Evolutionary conservation across 495 filamentous ascomycete genomes (phyloP).

Genomic region (Neurospora sp.): DNA sequence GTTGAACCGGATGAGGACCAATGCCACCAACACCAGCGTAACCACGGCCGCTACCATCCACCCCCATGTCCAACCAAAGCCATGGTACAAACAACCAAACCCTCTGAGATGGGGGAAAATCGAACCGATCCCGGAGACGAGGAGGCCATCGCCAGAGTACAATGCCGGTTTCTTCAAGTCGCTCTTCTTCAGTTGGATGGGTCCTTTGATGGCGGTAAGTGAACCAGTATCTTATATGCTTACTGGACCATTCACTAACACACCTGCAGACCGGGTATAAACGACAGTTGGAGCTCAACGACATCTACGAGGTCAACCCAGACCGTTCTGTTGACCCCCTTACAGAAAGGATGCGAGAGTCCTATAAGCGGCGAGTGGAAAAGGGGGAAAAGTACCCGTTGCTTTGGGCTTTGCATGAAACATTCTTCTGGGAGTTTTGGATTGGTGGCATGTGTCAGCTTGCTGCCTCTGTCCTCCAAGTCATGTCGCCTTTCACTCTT

Average conservation of each 20-base stretch:
- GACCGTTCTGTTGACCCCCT: slow-evolving; percentile 59
- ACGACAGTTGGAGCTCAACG: slow-evolving; percentile 69
- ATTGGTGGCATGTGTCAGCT: slow-evolving; percentile 70
- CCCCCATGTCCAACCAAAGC: slow-evolving; percentile 29
- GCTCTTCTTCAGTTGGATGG: slow-evolving; percentile 60
- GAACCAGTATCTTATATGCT: neutral
- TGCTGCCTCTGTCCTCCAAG: slow-evolving; percentile 56
- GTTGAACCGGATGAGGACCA: slow-evolving; percentile 33
- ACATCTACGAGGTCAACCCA: slow-evolving; percentile 84
- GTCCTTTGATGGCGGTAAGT: slow-evolving; percentile 55
- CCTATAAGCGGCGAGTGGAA: slow-evolving; percentile 56
- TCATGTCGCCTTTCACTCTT: slow-evolving; percentile 63
- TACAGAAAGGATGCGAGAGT: slow-evolving; percentile 49
- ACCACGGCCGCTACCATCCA: slow-evolving; percentile 21
- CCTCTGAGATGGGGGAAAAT: slow-evolving; percentile 50
- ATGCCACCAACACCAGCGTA: slow-evolving; percentile 36
- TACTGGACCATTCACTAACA: neutral
- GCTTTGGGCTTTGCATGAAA: slow-evolving; percentile 74
- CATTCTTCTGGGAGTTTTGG: slow-evolving; percentile 77
- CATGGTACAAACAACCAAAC: slow-evolving; percentile 53
- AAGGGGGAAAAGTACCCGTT: slow-evolving; percentile 66
- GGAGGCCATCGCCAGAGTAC: slow-evolving; percentile 45
- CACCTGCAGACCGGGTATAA: slow-evolving; percentile 59
- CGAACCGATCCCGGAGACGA: slow-evolving; percentile 50
- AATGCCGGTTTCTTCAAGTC: slow-evolving; percentile 48